These are phyloP conservation scores for Pseudocohnilembus persalinus DNA, from an alignment of 169 alveolate species.

Conservation along the genomic window DNA sequence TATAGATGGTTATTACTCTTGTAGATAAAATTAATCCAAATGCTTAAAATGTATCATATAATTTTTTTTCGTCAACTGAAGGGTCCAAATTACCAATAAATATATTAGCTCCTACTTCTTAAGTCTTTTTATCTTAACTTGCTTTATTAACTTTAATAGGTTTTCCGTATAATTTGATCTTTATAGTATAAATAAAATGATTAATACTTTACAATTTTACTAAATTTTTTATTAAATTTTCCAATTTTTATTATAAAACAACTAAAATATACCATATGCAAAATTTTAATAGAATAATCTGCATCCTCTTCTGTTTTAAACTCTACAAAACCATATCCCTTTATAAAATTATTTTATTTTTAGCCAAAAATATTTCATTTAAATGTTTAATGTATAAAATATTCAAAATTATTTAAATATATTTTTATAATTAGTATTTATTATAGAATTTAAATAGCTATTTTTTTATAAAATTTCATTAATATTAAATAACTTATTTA, in stretches of 20 bases:
- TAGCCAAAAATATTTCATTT: no score
- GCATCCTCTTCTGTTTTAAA: slow-evolving; percentile 96
- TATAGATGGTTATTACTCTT: slow-evolving; percentile 43
- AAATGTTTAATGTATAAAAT: no score
- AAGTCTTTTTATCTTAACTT: slow-evolving; percentile 94
- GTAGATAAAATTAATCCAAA: slow-evolving; percentile 93
- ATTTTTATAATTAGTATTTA: no score
- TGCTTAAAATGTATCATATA: slow-evolving; percentile 95
- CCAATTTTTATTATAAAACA: not conserved
- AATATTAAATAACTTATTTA: not conserved
- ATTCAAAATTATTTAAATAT: no score
- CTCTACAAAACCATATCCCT: slow-evolving; percentile 98
- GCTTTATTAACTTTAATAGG: slow-evolving; percentile 98
- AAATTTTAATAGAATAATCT: slow-evolving; percentile 96
- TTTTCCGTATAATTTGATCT: slow-evolving; percentile 94
- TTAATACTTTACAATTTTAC: no score
- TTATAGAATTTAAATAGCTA: no score
- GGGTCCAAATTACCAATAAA: slow-evolving; percentile 98
- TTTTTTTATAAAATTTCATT: no score
- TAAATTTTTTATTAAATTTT: no score
- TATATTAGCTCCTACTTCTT: slow-evolving; percentile 98
- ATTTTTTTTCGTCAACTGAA: slow-evolving; percentile 96
- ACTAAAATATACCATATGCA: slow-evolving; percentile 85
- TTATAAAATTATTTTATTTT: no score
- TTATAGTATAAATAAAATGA: no score